Conservation (phyloP, 768 basidiomycete genomes). For the Coprinellus micaceus region DNA sequence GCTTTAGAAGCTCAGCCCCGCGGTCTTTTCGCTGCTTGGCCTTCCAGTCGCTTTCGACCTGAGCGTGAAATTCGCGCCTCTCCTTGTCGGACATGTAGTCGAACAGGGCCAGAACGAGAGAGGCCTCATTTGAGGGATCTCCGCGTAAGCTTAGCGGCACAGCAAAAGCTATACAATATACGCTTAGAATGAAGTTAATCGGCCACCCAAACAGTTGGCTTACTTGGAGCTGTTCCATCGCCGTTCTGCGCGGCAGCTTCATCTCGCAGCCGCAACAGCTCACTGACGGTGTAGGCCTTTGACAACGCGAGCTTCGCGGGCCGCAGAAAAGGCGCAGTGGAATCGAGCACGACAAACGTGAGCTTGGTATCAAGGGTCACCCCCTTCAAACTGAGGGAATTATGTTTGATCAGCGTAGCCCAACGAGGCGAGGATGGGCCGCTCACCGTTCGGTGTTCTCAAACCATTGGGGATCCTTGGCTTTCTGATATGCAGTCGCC, state of each 20-base stretch:
- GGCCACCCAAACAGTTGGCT: too few relatives aligned
- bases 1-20: not conserved
- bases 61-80: not conserved
- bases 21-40: not conserved
- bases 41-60: not conserved
- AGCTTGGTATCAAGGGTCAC: not conserved
- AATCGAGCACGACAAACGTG: slow-evolving; percentile 6
- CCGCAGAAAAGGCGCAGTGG: not conserved
- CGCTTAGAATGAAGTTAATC: too few relatives aligned
- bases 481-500: not conserved
- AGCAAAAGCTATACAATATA: too few relatives aligned
- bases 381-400: not conserved
- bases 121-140: not conserved
- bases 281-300: not conserved
- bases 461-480: not conserved
- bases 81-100: slow-evolving; percentile 2
- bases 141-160: not conserved
- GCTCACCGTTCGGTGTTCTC: slow-evolving; percentile 6
- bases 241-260: not conserved
- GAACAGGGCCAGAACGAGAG: not conserved
- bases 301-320: not conserved
- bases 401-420: not conserved
- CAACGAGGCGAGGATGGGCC: not conserved
- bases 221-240: too few relatives aligned
- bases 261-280: not conserved